Conservation (phyloP, 2,329 filamentous ascomycete genomes). For the Onygena corvina region DNA sequence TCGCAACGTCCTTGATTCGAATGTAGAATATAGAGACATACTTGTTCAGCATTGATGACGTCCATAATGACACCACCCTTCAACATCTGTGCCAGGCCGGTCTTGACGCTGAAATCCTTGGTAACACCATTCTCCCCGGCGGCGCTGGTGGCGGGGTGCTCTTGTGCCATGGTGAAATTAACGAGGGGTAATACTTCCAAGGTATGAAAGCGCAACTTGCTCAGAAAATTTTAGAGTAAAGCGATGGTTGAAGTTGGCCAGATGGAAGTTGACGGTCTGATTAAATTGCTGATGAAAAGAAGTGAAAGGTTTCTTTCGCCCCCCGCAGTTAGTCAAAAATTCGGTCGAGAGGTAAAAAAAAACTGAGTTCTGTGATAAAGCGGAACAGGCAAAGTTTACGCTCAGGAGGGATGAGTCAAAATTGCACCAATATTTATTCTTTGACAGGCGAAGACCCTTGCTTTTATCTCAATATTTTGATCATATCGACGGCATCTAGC, state of each 20-base stretch:
- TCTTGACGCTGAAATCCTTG: constrained; percentile 74
- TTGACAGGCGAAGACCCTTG: background rate
- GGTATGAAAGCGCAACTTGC: background rate
- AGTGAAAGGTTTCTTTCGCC: background rate
- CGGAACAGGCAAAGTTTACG: constrained; percentile 5
- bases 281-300: background rate
- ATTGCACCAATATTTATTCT: background rate
- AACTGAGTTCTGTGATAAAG: constrained; percentile 2
- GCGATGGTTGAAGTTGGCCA: background rate
- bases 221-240: background rate
- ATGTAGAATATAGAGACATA: constrained; percentile 22
- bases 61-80: constrained; percentile 99
- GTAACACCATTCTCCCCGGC: constrained; percentile 37
- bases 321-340: constrained; percentile 5
- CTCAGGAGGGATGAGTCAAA: background rate
- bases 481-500: background rate
- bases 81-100: constrained; percentile 90
- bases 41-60: constrained; percentile 80
- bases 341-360: constrained; percentile 4
- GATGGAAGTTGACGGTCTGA: constrained; percentile 1
- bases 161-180: constrained; percentile 26
- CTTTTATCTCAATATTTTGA: background rate
- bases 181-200: background rate
- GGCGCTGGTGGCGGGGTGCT: constrained; percentile 23
- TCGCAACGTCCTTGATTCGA: background rate